A percentile compares a stretch with the other conserved stretches of the same genome.
These are phyloP conservation scores for Cercospora brassicicola DNA, from an alignment of 2,329 filamentous ascomycete genomes.

Conservation along the genomic window DNA sequence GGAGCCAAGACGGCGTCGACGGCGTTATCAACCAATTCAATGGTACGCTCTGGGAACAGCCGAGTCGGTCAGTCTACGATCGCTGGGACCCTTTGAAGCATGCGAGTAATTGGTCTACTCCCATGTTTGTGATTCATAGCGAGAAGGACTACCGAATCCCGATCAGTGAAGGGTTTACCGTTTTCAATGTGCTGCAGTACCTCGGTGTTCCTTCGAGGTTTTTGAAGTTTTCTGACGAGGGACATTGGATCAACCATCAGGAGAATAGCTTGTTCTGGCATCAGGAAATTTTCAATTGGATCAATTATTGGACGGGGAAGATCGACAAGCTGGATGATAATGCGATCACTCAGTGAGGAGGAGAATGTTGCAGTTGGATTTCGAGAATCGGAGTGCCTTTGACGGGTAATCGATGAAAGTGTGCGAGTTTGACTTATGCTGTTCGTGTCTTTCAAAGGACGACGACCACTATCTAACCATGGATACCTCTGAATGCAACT, in stretches of 20 bases:
- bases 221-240: constrained; percentile 28
- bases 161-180: constrained; percentile 27
- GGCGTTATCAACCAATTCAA: constrained; percentile 55
- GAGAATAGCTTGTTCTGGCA: constrained; percentile 32
- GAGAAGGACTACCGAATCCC: constrained; percentile 30
- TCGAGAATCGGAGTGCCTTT: neutral
- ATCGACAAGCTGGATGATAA: constrained; percentile 25
- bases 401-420: neutral
- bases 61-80: constrained; percentile 19
- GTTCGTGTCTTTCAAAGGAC: too few relatives aligned
- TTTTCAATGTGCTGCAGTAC: constrained; percentile 31
- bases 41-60: constrained; percentile 51
- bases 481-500: too few relatives aligned
- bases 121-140: constrained; percentile 29
- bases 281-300: constrained; percentile 29
- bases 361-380: neutral
- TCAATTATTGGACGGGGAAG: constrained; percentile 30
- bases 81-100: constrained; percentile 28
- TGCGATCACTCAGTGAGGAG: constrained; percentile 19
- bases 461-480: too few relatives aligned
- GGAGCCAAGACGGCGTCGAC: constrained; percentile 52
- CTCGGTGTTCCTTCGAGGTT: constrained; percentile 28
- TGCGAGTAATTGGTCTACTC: constrained; percentile 29
- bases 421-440: neutral
- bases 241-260: constrained; percentile 25